Percentiles rank a stretch among this genome's conserved stretches.
These are phyloP conservation scores for Kuraishia floccosa DNA, from an alignment of 805 yeast genomes.

Conservation along the genomic window DNA sequence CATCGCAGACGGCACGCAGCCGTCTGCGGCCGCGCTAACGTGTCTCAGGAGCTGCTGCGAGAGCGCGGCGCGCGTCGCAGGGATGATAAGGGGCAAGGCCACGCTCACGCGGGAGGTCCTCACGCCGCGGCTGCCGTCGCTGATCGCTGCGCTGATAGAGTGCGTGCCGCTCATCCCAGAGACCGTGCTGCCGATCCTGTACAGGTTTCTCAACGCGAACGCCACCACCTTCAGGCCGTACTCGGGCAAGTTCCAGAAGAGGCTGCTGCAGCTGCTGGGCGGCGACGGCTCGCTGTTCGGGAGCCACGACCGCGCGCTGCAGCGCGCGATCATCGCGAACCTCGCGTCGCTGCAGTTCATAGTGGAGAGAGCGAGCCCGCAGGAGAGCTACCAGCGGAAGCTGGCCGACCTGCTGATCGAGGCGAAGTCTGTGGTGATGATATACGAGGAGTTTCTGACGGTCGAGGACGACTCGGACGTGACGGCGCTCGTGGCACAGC, in stretches of 20 bases:
- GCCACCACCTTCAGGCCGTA: slow-evolving; percentile 78
- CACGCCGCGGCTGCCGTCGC: slow-evolving; percentile 64
- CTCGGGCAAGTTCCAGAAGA: slow-evolving; percentile 47
- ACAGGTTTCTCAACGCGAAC: slow-evolving; percentile 37
- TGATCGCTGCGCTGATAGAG: slow-evolving; percentile 43
- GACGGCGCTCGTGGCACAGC: slow-evolving; percentile 21
- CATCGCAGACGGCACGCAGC: slow-evolving; percentile 7
- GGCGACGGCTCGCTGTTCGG: slow-evolving; percentile 21
- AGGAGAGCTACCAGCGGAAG: slow-evolving; percentile 32
- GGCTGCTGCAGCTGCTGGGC: slow-evolving; percentile 23
- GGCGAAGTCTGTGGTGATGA: slow-evolving; percentile 37
- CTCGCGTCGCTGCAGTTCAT: slow-evolving; percentile 44
- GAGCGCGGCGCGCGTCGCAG: slow-evolving; percentile 26
- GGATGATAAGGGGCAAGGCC: slow-evolving; percentile 64
- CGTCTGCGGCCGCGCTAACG: slow-evolving; percentile 12
- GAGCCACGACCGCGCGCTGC: slow-evolving; percentile 26
- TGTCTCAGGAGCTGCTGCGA: slow-evolving; percentile 26
- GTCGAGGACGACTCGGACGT: slow-evolving; percentile 44
- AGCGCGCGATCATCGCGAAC: slow-evolving; percentile 30
- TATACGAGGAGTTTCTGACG: slow-evolving; percentile 50
- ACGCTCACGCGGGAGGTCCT: slow-evolving; percentile 74
- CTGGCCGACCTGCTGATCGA: slow-evolving; percentile 39
- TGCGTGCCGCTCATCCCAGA: slow-evolving; percentile 25
- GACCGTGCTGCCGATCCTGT: slow-evolving; percentile 25
- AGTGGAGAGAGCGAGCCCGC: slow-evolving; percentile 40